Evolutionary conservation across 257 asterid species (phyloP), one percentile per base, ranked within the genome.

Genomic region (Solanum chilense): DNA sequence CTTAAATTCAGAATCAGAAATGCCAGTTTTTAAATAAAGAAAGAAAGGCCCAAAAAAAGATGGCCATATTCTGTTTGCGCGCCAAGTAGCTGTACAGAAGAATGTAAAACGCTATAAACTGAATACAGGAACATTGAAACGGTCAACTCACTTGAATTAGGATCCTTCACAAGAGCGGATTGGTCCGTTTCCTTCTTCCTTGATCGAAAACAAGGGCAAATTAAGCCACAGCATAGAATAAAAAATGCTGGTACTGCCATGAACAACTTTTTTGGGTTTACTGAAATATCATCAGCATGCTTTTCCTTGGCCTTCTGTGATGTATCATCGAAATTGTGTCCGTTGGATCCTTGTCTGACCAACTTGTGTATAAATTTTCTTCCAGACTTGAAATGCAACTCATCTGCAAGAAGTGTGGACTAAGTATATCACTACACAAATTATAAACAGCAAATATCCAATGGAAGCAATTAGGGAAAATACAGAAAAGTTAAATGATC

Each of bases 161-260:
- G 95, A 86, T 97, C 98, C 91, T 92, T 92, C 33, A 93, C 91
- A 90, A 93, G 91, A 90, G 92, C 94, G 12, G 92, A 92, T 88
- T 91, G 94, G 62, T 83, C 91, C 41, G 90, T 80, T 83, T 92
- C 95, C 86, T 89, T 93, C 89, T 92, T 94, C 91, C 92, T 95
- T 68, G 99, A 89, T 49, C 93, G 98, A 90, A 91, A 95, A 91
- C 99, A 97, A 13, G 99, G 98, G 88, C 99, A 97, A 62, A 96
- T 16, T 58, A 96, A 73, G 39, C 91, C 91, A 77, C 99, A 96
- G 77, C 98, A 94, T 9, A 95, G 87, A 41, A 96, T 88, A 69
- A 96, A 89, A 93, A 94, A 87, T 75, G 91, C 98, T 6, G 99
- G 97, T 23, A 88, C 88, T 21, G 96, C 98, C 92, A 97, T 89